phyloP scores from a whole-genome alignment of 768 basidiomycete genomes.

The Trametes elegans region DNA sequence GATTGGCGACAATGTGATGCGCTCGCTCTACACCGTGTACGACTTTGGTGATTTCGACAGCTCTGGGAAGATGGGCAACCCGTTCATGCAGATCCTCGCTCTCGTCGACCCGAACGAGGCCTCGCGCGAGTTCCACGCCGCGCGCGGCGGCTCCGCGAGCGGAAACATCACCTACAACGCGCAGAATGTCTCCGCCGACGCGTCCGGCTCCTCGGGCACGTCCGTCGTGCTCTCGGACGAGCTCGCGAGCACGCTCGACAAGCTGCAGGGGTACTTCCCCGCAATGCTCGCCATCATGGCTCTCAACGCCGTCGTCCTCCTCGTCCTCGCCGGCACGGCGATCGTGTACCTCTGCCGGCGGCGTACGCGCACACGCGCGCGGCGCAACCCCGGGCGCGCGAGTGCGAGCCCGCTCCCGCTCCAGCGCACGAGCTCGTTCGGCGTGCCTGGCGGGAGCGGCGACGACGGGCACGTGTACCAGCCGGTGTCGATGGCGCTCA shows the following conservation, averaged over 20 bases:
- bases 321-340: constrained; percentile 54
- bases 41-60: constrained; percentile 80
- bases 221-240: constrained; percentile 57
- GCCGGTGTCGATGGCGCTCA: constrained; percentile 61
- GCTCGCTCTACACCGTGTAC: constrained; percentile 79
- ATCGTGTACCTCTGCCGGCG: constrained; percentile 50
- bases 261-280: constrained; percentile 64
- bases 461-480: constrained; percentile 48
- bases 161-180: constrained; percentile 68
- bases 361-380: constrained; percentile 36
- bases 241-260: constrained; percentile 56
- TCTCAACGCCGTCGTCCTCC: constrained; percentile 70
- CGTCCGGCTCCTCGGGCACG: constrained; percentile 39
- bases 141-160: constrained; percentile 62
- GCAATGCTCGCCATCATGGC: constrained; percentile 75
- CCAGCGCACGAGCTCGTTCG: constrained; percentile 34
- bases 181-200: constrained; percentile 36
- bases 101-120: constrained; percentile 68
- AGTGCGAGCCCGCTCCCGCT: constrained; percentile 51
- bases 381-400: constrained; percentile 43
- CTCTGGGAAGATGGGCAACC: constrained; percentile 64
- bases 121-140: constrained; percentile 64
- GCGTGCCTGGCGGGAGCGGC: constrained; percentile 13
- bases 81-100: constrained; percentile 74
- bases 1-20: constrained; percentile 79